Base-by-base conservation (phyloP, 176 grass and related monocot species). In the Themeda triandra region DNA sequence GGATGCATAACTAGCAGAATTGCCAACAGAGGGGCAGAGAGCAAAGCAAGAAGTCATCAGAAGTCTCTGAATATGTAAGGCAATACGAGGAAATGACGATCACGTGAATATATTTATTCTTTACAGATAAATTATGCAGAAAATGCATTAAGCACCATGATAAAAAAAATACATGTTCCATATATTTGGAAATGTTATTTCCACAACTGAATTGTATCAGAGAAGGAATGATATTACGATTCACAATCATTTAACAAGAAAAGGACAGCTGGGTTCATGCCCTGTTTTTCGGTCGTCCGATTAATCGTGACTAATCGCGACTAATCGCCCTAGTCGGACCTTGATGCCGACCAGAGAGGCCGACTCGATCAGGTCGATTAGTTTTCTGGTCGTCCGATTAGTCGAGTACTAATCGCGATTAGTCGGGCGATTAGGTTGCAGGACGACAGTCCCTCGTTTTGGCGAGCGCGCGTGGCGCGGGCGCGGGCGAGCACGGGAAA, bases 41-140 rank as follows among this genome's bases (percentile, higher is more conserved):
- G 68, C 64, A 82, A 8, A 82, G n/a, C 41, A 77, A 82, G 33
- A 54, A 4, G 42, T 15, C 83, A 78, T 86, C 33, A 63, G 36
- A 6, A 49, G 77, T 70, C 32, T 45, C 23, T 17, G 6, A 66
- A 73, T 35, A 83, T 72, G 51, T 24, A 25, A 77, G n/a, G 24
- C n/a, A 24, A 79, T 78, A 86, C 78, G 63, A 78, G 18, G 15
- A 30, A 54, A 32, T 82, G 41, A 74, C 59, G 44, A 66, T 72
- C 71, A 81, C 13, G 37, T 54, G 11, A 19, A 70, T 71, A 39
- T 78, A 21, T 67, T 56, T 86, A 19, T 44, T 63, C 21, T 58
- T 33, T 44, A 46, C 19, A 58, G 41, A 70, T 17, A 19, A 46
- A 73, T 73, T 35, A 86, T 13, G 69, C 77, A 17, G 73, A 86